phyloP scores from a whole-genome alignment of 345 rosid genomes.

The Turritis glabra region DNA sequence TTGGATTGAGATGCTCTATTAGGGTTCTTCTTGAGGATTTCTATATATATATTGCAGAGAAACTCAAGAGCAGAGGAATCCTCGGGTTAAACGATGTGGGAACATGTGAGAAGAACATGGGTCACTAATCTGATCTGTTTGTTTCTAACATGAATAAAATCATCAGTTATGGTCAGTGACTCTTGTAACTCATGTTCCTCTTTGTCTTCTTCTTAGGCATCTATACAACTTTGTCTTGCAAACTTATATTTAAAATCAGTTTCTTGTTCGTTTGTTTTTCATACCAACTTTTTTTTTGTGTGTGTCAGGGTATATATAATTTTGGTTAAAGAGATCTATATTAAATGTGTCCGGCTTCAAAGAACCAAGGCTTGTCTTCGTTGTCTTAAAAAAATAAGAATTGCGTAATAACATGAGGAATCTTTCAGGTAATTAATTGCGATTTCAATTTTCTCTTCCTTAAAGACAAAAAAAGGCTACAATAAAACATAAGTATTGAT shows the following conservation, averaged over 20 bases:
- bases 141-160: slow-evolving; percentile 22
- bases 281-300: background rate
- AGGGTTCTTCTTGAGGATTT: slow-evolving; percentile 25
- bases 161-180: slow-evolving; percentile 28
- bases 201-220: slow-evolving; percentile 32
- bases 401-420: background rate
- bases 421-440: background rate
- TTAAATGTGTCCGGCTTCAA: slow-evolving; percentile 24
- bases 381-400: slow-evolving; percentile 3
- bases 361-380: slow-evolving; percentile 23
- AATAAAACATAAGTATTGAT: too few relatives aligned
- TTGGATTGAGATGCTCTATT: slow-evolving; percentile 1
- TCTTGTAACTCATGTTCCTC: slow-evolving; percentile 27
- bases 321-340: slow-evolving; percentile 6
- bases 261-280: slow-evolving; percentile 17
- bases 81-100: background rate
- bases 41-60: slow-evolving; percentile 18
- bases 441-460: too few relatives aligned
- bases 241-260: background rate
- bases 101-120: slow-evolving; percentile 37
- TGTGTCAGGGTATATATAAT: background rate
- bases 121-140: slow-evolving; percentile 27
- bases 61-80: background rate
- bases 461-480: too few relatives aligned
- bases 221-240: background rate